These are phyloP conservation scores for Tieghemiomyces parasiticus DNA, from an alignment of 192 early-diverging fungal genomes.

Conservation along the genomic window DNA sequence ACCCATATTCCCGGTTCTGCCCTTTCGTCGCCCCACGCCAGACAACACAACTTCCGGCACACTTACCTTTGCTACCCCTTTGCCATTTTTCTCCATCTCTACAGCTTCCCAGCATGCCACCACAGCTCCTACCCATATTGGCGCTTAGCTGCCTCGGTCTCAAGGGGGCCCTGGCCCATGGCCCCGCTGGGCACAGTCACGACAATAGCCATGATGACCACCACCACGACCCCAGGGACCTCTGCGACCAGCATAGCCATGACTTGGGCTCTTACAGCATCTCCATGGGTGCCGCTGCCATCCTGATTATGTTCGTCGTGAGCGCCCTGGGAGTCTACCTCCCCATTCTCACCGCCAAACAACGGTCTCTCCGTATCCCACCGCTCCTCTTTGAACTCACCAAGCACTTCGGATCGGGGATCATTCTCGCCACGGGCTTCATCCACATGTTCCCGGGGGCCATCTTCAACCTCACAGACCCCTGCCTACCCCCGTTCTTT, in stretches of 20 bases:
- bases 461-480: constrained; percentile 31
- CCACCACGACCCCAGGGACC: background rate
- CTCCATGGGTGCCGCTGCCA: constrained; percentile 27
- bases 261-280: too few relatives aligned
- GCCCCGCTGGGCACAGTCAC: background rate
- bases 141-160: too few relatives aligned
- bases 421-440: constrained; percentile 61
- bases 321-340: constrained; percentile 31
- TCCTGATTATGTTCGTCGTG: constrained; percentile 36
- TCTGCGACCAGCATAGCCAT: too few relatives aligned
- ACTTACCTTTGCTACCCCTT: too few relatives aligned
- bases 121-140: too few relatives aligned
- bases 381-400: constrained; percentile 20
- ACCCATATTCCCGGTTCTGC: too few relatives aligned
- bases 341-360: constrained; percentile 24
- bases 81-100: too few relatives aligned
- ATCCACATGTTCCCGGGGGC: constrained; percentile 59
- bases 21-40: too few relatives aligned
- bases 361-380: constrained; percentile 16
- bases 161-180: too few relatives aligned
- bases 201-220: background rate
- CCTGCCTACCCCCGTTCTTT: constrained; percentile 34
- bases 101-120: too few relatives aligned
- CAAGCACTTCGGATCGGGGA: constrained; percentile 47
- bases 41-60: too few relatives aligned